Evolutionary conservation across 331 rosid genomes (phyloP).

Genomic region (Erythrophleum ivorense): DNA sequence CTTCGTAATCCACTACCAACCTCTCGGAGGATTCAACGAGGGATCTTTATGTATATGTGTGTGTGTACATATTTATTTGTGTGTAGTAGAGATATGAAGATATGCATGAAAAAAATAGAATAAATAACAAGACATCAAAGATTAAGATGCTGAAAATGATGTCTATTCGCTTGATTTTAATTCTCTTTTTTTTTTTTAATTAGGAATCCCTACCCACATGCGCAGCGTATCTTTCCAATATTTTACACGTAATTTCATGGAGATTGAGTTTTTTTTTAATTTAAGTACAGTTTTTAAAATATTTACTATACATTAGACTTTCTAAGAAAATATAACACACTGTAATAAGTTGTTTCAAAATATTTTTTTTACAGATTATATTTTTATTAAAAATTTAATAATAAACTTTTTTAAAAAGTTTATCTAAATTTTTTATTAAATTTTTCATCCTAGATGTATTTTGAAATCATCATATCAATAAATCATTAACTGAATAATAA

Average conservation of each 20-base stretch:
- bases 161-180: conserved; percentile 22
- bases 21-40: conserved; percentile 51
- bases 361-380: background rate
- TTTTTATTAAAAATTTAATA: background rate
- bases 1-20: conserved; percentile 56
- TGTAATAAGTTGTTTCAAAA: background rate
- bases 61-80: background rate
- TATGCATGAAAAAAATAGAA: conserved; percentile 40
- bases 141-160: conserved; percentile 52
- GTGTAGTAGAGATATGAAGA: conserved; percentile 15
- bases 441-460: too few species aligned
- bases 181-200: background rate
- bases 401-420: background rate
- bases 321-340: too few species aligned
- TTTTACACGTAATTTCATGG: background rate
- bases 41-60: conserved; percentile 36
- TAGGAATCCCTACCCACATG: background rate
- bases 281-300: too few species aligned
- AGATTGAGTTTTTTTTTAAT: too few species aligned
- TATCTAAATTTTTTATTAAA: background rate
- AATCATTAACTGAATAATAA: background rate
- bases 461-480: too few species aligned
- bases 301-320: too few species aligned
- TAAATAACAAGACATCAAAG: conserved; percentile 21
- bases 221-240: background rate